Conservation (phyloP, 1,284 basidiomycete species). For the Marasmius fiardii region DNA sequence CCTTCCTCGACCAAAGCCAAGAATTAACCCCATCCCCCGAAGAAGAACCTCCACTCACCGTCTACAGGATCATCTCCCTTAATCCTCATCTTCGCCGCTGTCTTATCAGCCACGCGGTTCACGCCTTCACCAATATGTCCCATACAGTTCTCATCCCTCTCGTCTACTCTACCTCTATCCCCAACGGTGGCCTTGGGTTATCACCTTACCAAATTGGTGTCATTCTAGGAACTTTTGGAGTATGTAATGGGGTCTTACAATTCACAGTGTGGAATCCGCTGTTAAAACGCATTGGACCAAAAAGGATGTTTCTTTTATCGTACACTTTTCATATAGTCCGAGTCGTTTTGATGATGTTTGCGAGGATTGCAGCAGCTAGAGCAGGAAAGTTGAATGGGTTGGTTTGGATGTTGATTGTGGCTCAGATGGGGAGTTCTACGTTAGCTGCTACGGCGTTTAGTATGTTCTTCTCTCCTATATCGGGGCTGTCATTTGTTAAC, state of each 20-base stretch:
- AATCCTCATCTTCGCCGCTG: conserved; percentile 26
- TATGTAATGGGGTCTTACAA: conserved; percentile 24
- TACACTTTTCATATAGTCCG: neutral
- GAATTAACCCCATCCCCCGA: neutral
- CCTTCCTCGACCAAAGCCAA: neutral
- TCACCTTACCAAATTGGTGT: conserved; percentile 17
- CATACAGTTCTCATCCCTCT: conserved; percentile 21
- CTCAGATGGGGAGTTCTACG: neutral
- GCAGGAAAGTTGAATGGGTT: neutral
- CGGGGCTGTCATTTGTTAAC: neutral
- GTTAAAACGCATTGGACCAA: conserved; percentile 1
- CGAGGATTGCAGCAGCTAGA: neutral
- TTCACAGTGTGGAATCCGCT: neutral
- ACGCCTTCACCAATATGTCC: conserved; percentile 32
- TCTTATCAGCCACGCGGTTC: conserved; percentile 27
- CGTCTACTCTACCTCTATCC: conserved; percentile 16
- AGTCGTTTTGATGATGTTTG: neutral
- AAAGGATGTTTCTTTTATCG: conserved; percentile 1
- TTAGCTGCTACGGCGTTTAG: conserved; percentile 2
- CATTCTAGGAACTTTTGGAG: conserved; percentile 18
- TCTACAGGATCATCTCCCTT: conserved; percentile 26
- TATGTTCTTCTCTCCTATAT: neutral
- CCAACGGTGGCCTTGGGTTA: conserved; percentile 18
- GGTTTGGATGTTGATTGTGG: neutral
- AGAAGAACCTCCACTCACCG: conserved; percentile 14